Evolutionary conservation across 1,284 basidiomycete species (phyloP), one percentile per base, ranked within the genome.

Genomic region (Rhizopogon parksii): DNA sequence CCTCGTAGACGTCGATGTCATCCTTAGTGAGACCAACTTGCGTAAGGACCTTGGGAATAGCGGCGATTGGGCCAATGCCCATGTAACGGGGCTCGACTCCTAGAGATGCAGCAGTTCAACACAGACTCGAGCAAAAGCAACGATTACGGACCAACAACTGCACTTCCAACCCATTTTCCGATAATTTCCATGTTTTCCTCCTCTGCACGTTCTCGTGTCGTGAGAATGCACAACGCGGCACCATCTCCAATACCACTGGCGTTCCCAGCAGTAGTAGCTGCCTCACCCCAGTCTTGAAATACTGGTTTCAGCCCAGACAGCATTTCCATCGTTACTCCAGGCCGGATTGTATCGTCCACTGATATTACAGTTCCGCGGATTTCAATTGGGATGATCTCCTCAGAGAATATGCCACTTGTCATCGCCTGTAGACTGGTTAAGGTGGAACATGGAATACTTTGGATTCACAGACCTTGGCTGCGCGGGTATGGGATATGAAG

Each of bases 181-280:
- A 97, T 58, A 59, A 99, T 83, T 27, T 89, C 80, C 73, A 95
- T 80, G 30, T 88, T 91, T 57, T 93, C 85, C 65, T 82, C 80
- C 70, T 90, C 80, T 15, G 95, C 95, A 42, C 82, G 79, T 52
- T 80, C 82, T 49, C 95, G 80, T 38, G 91, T 87, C 6, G 91
- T 92, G 56, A 99, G 73, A 46, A 99, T 78, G 53, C 91, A 90
- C 15, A 95, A 72, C 6, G 92, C 95, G 30, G 94, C 95, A 50
- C 95, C 95, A 67, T 99, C 95, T 8, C 93, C 93, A 30, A 98
- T 81, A 52, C 95, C 94, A 56, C 91, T 95, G 0, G 95, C 91
- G 67, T 97, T 97, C 17, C 88, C 89, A 43, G 92, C 83, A 60
- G 92, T 95, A 0, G 89, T 91, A 3, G 81, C 76, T 4, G 75